Evolutionary conservation across 306 rosid genomes (phyloP), one percentile per base, ranked within the genome.

Genomic region (Lathyrus aphaca): DNA sequence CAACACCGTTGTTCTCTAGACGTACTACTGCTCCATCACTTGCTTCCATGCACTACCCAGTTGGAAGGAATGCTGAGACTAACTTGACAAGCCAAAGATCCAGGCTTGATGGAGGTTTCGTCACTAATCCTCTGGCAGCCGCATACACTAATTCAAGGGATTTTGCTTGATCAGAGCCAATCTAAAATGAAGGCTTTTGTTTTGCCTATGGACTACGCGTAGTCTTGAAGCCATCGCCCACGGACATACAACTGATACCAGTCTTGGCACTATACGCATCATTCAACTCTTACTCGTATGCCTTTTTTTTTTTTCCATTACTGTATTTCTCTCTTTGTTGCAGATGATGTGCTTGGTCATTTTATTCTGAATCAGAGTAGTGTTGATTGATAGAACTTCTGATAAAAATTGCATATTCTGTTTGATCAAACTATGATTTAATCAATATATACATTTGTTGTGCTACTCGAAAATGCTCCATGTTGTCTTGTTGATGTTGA

Each of bases 111-210:
- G 94, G 92, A 69, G 90, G 95, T n/a, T 84, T 95, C 81, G 76
- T 89, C 77, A 82, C 89, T 74, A 95, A 87, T 77, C 99, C 99
- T 3, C 81, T 91, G 73, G 99, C 97, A 6, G 91, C 84, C 76
- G 80, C 84, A 25, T 91, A 40, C 69, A 61, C 77, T 5, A 72
- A 75, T 75, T 66, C 89, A 13, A 79, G 87, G 80, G 78, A 69
- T 57, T 37, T 73, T 66, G 49, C 81, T 27, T 55, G 74, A 74
- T 50, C 80, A 72, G 57, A 74, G 64, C 68, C 74, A 32, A 25
- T 71, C 19, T 57, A 48, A 72, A 69, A 61, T 29, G 30, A 60
- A 85, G 88, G 89, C 85, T 77, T 2, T 16, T 18, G 15, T 6
- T 49, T 71, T 43, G 21, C 60, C 40, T 48, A 58, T 40, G 38